Base-by-base conservation (phyloP, 441 rosid species). In the Jatropha multifida region DNA sequence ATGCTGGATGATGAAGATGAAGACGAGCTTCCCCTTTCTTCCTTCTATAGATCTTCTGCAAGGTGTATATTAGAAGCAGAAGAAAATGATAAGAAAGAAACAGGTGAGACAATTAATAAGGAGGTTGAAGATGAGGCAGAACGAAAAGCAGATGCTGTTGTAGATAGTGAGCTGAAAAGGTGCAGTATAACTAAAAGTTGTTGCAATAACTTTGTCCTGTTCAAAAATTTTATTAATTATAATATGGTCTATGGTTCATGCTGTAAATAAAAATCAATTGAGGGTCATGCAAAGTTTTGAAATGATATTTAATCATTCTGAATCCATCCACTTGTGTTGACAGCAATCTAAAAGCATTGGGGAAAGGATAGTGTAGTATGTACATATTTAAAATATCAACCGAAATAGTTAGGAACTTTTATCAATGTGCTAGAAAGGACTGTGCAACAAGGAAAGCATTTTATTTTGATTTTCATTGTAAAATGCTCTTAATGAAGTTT, bases 121-220 rank as follows among this genome's bases (percentile, higher is more conserved):
- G 63, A 77, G 68, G 27, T 65, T 52, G 60, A 82, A 75, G 65
- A 79, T 44, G 72, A 68, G 26, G 54, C 55, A 48, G 78, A 54
- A n/a, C 44, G 11, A 74, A 55, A 69, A 38, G 61, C 32, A 18
- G 74, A 77, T 60, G 67, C 61, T 68, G 78, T 48, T 60, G 32
- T 26, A 46, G 72, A 48, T 23, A 48, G 18, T 78, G 69, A 75
- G 74, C 74, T 68, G 12, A 68, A 82, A 71, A 85, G 86, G 95
- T 87, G 9, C 37, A 63, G 27, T 64, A 54, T 20, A 49, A 61
- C 26, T 62, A 27, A 10, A 70, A 49, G 4, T 63, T 62, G 51
- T n/a, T 5, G 54, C 27, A 2, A 4, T n/a, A 52, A 54, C 52
- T 60, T 58, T 37, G 3, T 68, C 40, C 17, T 44, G 3, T 59